A percentile compares a stretch with the other conserved stretches of the same genome.
These are phyloP conservation scores for Monosporascus sp. DNA, from an alignment of 2,329 filamentous ascomycete genomes.

Conservation along the genomic window DNA sequence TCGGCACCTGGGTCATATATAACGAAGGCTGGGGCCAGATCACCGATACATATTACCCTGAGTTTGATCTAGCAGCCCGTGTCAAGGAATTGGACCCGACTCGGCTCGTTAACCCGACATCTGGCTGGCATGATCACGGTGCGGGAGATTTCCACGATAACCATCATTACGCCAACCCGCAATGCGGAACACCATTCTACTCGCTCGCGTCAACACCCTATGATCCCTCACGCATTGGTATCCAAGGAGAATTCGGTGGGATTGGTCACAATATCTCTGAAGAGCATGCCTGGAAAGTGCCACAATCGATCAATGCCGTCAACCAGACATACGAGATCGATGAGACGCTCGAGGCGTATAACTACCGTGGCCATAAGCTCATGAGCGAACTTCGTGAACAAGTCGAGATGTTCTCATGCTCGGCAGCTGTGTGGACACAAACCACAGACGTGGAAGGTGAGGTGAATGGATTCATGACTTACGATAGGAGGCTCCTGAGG, in stretches of 20 bases:
- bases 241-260: slow-evolving; percentile 69
- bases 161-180: slow-evolving; percentile 65
- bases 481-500: slow-evolving; percentile 57
- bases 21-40: slow-evolving; percentile 69
- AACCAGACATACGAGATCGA: slow-evolving; percentile 65
- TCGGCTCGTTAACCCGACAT: slow-evolving; percentile 56
- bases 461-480: slow-evolving; percentile 66
- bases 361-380: slow-evolving; percentile 57
- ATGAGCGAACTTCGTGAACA: slow-evolving; percentile 57
- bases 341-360: slow-evolving; percentile 53
- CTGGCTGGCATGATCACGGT: slow-evolving; percentile 64
- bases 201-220: slow-evolving; percentile 50
- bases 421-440: slow-evolving; percentile 66
- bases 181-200: slow-evolving; percentile 66
- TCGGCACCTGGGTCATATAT: slow-evolving; percentile 64
- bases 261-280: slow-evolving; percentile 60
- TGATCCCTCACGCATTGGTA: slow-evolving; percentile 54
- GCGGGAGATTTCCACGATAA: slow-evolving; percentile 65
- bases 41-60: slow-evolving; percentile 42
- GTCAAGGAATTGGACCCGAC: slow-evolving; percentile 57
- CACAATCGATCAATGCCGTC: slow-evolving; percentile 52
- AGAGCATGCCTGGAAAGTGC: slow-evolving; percentile 61
- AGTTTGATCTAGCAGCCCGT: slow-evolving; percentile 48
- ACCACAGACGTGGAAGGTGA: slow-evolving; percentile 71
- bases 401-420: slow-evolving; percentile 56